Evolutionary conservation across 148 eudicot species (phyloP).

Genomic region (Chenopodium album): DNA sequence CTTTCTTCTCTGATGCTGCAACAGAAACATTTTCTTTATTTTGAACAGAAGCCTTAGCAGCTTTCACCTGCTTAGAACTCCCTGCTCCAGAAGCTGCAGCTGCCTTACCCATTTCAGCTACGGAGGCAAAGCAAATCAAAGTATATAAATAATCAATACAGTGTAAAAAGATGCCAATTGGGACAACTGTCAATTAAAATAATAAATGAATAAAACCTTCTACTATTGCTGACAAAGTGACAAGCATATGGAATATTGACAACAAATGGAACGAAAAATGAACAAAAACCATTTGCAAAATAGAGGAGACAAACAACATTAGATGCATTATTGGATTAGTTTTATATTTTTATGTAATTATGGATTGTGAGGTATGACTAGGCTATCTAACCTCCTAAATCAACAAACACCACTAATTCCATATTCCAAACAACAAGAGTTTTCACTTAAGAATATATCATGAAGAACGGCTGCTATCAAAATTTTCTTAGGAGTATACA

Average conservation of each 20-base stretch:
- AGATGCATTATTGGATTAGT: neutral
- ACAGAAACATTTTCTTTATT: slow-evolving; percentile 64
- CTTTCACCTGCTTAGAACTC: slow-evolving; percentile 55
- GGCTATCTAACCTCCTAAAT: neutral
- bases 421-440: neutral
- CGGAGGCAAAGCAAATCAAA: slow-evolving; percentile 12
- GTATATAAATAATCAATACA: neutral
- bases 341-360: neutral
- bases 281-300: neutral
- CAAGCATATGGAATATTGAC: neutral
- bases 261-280: neutral
- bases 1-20: slow-evolving; percentile 73
- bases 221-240: neutral
- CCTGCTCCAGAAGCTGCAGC: slow-evolving; percentile 48
- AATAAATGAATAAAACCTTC: too few relatives aligned
- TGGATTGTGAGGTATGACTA: neutral
- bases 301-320: neutral
- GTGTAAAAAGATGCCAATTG: neutral
- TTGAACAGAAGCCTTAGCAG: slow-evolving; percentile 51
- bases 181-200: neutral
- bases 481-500: slow-evolving; percentile 1
- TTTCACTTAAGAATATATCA: neutral
- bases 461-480: neutral
- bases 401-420: neutral
- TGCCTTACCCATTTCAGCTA: slow-evolving; percentile 60